Percentiles rank a stretch among this genome's conserved stretches.
Conservation (phyloP, 2,329 filamentous ascomycete genomes). For the Hymenoscyphus repandus region DNA sequence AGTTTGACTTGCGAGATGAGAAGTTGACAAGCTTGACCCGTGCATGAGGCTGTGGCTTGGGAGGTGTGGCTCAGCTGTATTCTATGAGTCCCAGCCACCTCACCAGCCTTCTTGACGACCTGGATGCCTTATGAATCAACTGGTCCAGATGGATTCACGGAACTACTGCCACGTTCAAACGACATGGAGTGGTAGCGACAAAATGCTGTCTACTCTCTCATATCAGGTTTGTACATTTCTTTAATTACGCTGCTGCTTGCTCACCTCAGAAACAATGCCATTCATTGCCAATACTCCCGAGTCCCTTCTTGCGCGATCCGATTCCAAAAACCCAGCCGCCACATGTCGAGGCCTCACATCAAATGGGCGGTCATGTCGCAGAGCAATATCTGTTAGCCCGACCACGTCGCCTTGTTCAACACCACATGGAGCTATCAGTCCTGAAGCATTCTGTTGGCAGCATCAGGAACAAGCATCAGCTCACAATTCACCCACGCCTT, state of each 20-base stretch:
- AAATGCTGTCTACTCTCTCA: not conserved
- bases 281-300: constrained; percentile 73
- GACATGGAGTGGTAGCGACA: too few relatives aligned
- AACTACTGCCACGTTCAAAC: too few relatives aligned
- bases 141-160: too few relatives aligned
- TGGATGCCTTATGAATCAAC: too few relatives aligned
- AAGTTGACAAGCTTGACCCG: too few relatives aligned
- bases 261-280: constrained; percentile 44
- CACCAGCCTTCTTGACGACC: too few relatives aligned
- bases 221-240: constrained; percentile 17
- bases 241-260: constrained; percentile 7
- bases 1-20: too few relatives aligned
- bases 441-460: constrained; percentile 74
- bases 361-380: constrained; percentile 76
- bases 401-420: constrained; percentile 25
- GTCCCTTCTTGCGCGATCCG: constrained; percentile 68
- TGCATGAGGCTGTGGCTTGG: too few relatives aligned
- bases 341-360: constrained; percentile 87
- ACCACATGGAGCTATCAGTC: constrained; percentile 23
- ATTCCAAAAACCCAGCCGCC: constrained; percentile 76
- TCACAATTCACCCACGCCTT: constrained; percentile 32
- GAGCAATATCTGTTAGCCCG: constrained; percentile 50
- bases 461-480: constrained; percentile 73
- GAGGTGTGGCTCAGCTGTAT: too few relatives aligned
- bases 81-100: too few relatives aligned